These are phyloP conservation scores for Dalbergia cochinchinensis DNA, from an alignment of 306 rosid species.

Conservation along the genomic window DNA sequence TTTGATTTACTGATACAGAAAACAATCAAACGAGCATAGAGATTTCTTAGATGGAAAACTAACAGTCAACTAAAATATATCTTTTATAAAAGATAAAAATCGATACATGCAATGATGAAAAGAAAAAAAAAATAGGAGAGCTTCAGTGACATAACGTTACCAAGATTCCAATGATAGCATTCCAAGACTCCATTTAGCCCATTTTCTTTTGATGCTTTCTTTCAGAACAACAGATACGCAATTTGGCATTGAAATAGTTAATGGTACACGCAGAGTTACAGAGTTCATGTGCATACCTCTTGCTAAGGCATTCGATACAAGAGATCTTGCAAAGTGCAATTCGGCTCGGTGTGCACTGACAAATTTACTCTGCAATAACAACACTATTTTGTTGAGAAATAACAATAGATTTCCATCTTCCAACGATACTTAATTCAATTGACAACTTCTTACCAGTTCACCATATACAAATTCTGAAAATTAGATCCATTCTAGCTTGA, in stretches of 20 bases:
- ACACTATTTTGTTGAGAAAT: neutral
- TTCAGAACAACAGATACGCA: neutral
- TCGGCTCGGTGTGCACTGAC: constrained; percentile 58
- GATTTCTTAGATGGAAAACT: neutral
- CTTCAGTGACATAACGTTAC: neutral
- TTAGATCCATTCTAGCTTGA: constrained; percentile 62
- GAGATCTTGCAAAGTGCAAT: constrained; percentile 52
- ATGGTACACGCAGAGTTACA: neutral
- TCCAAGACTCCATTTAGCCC: neutral
- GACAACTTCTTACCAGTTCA: constrained; percentile 51
- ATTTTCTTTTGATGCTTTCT: neutral
- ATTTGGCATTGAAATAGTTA: neutral
- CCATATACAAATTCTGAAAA: constrained; percentile 49
- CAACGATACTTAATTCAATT: neutral
- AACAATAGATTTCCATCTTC: neutral
- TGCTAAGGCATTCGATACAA: constrained; percentile 40
- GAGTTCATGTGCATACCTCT: constrained; percentile 50
- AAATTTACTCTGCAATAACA: constrained; percentile 55
- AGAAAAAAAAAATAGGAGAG: neutral
- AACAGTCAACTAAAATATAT: neutral
- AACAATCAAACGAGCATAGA: constrained; percentile 13
- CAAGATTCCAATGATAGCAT: no score
- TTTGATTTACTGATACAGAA: constrained; percentile 48
- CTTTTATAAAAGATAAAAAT: neutral
- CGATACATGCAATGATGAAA: neutral